Conservation (phyloP, 495 filamentous ascomycete species). For the Penicillium odoratum region DNA sequence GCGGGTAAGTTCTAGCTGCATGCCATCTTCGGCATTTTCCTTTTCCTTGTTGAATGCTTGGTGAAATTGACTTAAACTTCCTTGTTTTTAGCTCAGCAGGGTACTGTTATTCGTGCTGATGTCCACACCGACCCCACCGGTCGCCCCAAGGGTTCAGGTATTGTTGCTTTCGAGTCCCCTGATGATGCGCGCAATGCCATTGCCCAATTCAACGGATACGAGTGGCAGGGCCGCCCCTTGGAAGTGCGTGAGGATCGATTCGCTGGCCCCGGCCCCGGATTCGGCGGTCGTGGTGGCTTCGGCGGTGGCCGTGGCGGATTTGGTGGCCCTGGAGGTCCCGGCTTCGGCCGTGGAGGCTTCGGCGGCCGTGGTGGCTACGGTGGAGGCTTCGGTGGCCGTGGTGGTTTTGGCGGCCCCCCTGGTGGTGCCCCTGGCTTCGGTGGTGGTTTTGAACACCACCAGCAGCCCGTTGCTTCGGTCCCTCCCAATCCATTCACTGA, state of each 20-base stretch:
- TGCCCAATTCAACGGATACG: slow-evolving; percentile 95
- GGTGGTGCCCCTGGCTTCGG: slow-evolving; percentile 29
- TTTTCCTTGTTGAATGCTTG: slow-evolving; percentile 17
- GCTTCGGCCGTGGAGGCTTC: slow-evolving; percentile 31
- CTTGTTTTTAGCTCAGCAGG: slow-evolving; percentile 62
- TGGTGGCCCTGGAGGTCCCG: slow-evolving; percentile 29
- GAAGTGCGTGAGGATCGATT: slow-evolving; percentile 98
- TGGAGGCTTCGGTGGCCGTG: slow-evolving; percentile 41
- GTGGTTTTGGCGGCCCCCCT: slow-evolving; percentile 18
- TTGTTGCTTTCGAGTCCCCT: slow-evolving; percentile 91
- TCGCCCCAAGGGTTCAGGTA: slow-evolving; percentile 91
- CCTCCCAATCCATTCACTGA: slow-evolving; percentile 97
- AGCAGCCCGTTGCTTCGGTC: slow-evolving; percentile 36
- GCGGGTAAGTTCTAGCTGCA: slow-evolving; percentile 67
- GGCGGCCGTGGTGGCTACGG: slow-evolving; percentile 26
- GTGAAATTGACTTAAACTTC: slow-evolving; percentile 33
- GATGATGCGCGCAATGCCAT: slow-evolving; percentile 96
- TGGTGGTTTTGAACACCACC: slow-evolving; percentile 35
- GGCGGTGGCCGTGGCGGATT: slow-evolving; percentile 34
- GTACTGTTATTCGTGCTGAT: slow-evolving; percentile 90
- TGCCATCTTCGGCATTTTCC: slow-evolving; percentile 1
- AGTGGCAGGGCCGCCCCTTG: slow-evolving; percentile 92
- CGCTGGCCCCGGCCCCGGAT: slow-evolving; percentile 59
- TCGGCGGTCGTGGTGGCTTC: slow-evolving; percentile 41
- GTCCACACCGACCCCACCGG: slow-evolving; percentile 91